A percentile compares a stretch with the other conserved stretches of the same genome.
Evolutionary conservation across 208 protist genomes (phyloP).

Genomic region (Phytomonas sp.): DNA sequence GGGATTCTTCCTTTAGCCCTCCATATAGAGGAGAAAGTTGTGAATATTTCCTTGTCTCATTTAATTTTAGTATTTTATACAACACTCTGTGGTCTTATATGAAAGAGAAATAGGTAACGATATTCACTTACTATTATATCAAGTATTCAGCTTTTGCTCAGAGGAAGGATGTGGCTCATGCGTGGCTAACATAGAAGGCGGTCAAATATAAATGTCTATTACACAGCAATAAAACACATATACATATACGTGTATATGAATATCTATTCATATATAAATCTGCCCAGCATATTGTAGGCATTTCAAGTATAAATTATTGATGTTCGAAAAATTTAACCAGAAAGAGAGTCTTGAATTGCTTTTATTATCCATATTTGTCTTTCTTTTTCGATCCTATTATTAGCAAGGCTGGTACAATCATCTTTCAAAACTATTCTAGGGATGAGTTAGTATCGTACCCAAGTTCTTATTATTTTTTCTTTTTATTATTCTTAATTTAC

Average conservation of each 20-base stretch:
- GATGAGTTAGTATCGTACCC: neutral
- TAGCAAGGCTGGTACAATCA: neutral
- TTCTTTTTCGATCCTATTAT: neutral
- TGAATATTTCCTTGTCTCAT: neutral
- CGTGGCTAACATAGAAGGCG: neutral
- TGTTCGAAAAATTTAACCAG: neutral
- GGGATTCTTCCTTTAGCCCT: neutral
- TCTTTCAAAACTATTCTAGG: neutral
- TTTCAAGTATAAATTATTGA: no score
- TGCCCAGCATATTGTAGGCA: neutral
- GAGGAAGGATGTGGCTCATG: neutral
- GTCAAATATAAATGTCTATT: neutral
- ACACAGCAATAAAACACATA: neutral
- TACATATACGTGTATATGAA: neutral
- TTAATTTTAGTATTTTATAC: neutral
- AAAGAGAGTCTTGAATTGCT: neutral
- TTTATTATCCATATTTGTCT: neutral
- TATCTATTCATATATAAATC: neutral
- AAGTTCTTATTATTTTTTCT: slow-evolving; percentile 4
- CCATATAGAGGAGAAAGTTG: neutral
- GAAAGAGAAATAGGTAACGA: neutral
- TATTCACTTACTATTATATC: neutral
- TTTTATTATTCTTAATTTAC: slow-evolving; percentile 2
- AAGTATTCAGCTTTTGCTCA: neutral
- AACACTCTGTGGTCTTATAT: neutral